These are phyloP conservation scores for Stephania yunnanensis DNA, from an alignment of 164 flowering plant species.

Conservation along the genomic window DNA sequence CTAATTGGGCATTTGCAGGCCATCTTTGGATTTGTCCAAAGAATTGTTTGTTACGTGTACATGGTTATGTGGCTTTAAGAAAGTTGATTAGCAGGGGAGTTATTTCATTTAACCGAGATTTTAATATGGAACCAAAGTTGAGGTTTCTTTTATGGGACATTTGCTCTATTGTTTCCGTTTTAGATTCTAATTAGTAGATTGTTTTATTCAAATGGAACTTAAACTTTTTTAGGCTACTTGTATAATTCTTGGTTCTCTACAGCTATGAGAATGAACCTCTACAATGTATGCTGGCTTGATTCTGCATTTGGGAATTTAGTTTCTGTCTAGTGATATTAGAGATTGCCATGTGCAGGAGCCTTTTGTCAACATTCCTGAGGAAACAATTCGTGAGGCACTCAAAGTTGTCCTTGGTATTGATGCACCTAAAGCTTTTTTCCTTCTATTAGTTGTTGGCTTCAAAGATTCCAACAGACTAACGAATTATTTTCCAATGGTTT, in stretches of 20 bases:
- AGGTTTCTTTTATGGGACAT: neutral
- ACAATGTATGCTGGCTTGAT: neutral
- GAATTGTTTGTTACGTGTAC: neutral
- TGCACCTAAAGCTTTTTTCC: neutral
- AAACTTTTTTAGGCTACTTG: neutral
- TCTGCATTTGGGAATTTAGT: neutral
- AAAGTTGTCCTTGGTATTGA: conserved; percentile 59
- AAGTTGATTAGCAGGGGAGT: neutral
- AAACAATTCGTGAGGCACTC: conserved; percentile 65
- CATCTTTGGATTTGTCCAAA: too few relatives aligned
- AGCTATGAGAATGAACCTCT: neutral
- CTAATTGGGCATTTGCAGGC: too few relatives aligned
- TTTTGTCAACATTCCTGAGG: conserved; percentile 69
- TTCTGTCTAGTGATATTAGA: conserved; percentile 7
- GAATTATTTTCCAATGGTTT: neutral
- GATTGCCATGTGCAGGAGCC: conserved; percentile 52
- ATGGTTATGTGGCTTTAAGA: neutral
- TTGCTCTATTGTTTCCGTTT: neutral
- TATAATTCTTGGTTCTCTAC: neutral
- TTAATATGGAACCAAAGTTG: neutral
- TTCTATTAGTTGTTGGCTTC: neutral
- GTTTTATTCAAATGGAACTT: neutral
- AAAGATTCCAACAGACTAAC: too few relatives aligned
- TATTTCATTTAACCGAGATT: neutral
- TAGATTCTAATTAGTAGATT: neutral